phyloP scores from a whole-genome alignment of 768 basidiomycete genomes.

The Amylocystis lapponica region DNA sequence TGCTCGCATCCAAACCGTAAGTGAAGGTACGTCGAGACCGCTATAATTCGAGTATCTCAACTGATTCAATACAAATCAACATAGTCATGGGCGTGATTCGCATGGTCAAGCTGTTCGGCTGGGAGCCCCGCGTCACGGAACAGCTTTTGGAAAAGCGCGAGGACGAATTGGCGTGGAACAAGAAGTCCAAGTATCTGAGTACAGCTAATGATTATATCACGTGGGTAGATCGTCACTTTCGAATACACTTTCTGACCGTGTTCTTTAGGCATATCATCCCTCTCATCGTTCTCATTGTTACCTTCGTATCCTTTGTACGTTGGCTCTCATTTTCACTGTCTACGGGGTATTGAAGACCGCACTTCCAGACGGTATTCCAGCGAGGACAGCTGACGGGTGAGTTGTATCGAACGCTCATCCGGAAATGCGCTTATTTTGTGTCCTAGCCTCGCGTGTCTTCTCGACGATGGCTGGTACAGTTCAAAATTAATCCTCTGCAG shows the following conservation, averaged over 20 bases:
- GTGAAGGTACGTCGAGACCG: slow-evolving; percentile 25
- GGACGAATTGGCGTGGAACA: slow-evolving; percentile 50
- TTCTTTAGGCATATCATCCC: slow-evolving; percentile 48
- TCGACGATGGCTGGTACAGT: slow-evolving; percentile 4
- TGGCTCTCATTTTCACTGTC: no score
- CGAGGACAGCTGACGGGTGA: slow-evolving; percentile 28
- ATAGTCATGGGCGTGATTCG: slow-evolving; percentile 30
- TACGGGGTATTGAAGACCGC: neutral
- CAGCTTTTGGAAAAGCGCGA: slow-evolving; percentile 51
- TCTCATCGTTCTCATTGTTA: slow-evolving; percentile 54
- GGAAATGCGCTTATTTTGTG: neutral
- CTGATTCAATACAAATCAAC: neutral
- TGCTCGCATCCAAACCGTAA: slow-evolving; percentile 37
- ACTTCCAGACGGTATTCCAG: slow-evolving; percentile 28
- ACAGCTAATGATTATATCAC: slow-evolving; percentile 38
- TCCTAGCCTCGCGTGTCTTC: slow-evolving; percentile 1
- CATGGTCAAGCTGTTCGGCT: slow-evolving; percentile 42
- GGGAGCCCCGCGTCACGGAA: slow-evolving; percentile 42
- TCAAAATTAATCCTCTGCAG: slow-evolving; percentile 9
- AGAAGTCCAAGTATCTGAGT: slow-evolving; percentile 44
- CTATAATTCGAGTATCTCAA: neutral
- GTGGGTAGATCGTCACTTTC: slow-evolving; percentile 24
- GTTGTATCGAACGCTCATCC: neutral
- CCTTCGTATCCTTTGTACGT: slow-evolving; percentile 53
- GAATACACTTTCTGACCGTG: neutral